Evolutionary conservation across 2,329 filamentous ascomycete genomes (phyloP), one percentile per base, ranked within the genome.

Genomic region (Cercospora citrullina): DNA sequence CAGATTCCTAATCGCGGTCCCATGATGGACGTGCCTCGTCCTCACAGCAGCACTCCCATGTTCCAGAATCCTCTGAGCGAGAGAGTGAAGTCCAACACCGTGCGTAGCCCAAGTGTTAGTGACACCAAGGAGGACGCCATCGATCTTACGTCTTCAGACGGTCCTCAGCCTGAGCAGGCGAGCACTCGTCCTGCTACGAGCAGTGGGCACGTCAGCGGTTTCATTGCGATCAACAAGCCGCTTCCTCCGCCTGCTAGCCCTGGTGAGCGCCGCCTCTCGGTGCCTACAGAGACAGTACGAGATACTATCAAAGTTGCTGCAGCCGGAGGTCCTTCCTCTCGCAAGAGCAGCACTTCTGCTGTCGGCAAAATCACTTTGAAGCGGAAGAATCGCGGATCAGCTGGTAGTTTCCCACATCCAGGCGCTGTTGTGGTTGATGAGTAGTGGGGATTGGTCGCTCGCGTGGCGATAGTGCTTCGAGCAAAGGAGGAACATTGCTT

Each of bases 1-100:
- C 70, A 63, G 28, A 23, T 73, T 18, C 68, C 69, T 10, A 72
- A 69, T 48, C 64, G 69, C 65, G 71, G 71, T 10, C 68, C 70
- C 4, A 70, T 73, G 72, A 69, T 67, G 57, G 71, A 63, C 66
- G 64, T 51, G 14, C 55, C 14, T 65, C 57, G 48, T 36, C 39
- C 23, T 21, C 30, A 26, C 39, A 21, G 28, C 60, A 55, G 23
- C 57, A 58, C 60, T 16, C 55, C 48, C 23, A 33, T 62, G 26
- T 23, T 18, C 28, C 60, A 39, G 28, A 39, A 53, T 21, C 30
- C 36, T 7, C n/a, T 48, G 14, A 42, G 53, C 28, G 65, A 55
- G 23, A 67, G 16, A 21, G 21, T 60, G 14, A 67, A 55, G 61
- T 42, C 55, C 9, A 57, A 64, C 60, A 28, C 65, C 12, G 53